phyloP scores from a whole-genome alignment of 2,329 filamentous ascomycete genomes.

The Curvularia eragrostidis region DNA sequence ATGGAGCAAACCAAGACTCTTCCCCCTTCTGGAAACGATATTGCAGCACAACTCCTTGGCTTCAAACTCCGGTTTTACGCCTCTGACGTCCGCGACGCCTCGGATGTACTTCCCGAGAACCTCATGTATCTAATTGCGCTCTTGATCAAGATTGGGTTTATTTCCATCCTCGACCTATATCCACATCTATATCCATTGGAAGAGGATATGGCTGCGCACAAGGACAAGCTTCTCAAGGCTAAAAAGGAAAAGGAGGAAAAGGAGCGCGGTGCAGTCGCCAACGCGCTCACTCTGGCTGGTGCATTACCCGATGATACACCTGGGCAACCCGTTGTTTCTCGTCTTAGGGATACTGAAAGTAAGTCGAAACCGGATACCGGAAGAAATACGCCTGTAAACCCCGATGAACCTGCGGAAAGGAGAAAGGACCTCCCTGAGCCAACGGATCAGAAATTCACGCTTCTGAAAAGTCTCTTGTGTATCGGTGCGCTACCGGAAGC shows the following conservation, averaged over 20 bases:
- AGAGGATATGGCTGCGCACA: constrained; percentile 78
- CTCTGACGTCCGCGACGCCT: constrained; percentile 74
- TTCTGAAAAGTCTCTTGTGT: constrained; percentile 84
- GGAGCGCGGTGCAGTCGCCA: constrained; percentile 71
- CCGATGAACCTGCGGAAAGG: constrained; percentile 50
- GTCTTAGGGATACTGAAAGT: constrained; percentile 64
- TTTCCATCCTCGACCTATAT: constrained; percentile 89
- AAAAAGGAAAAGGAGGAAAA: constrained; percentile 71
- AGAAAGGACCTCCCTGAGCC: constrained; percentile 71
- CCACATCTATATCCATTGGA: constrained; percentile 89
- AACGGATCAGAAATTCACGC: constrained; percentile 82
- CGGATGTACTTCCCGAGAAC: constrained; percentile 86
- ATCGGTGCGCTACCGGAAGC: constrained; percentile 94
- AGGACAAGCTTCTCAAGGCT: constrained; percentile 72
- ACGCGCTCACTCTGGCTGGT: constrained; percentile 86
- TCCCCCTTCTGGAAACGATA: constrained; percentile 84
- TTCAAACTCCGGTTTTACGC: constrained; percentile 98
- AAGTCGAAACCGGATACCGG: constrained; percentile 55
- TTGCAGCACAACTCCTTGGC: constrained; percentile 91
- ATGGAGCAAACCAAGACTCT: constrained; percentile 80
- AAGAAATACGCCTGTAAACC: constrained; percentile 50
- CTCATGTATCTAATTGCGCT: constrained; percentile 90
- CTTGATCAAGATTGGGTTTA: constrained; percentile 95
- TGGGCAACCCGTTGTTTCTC: constrained; percentile 49
- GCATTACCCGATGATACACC: constrained; percentile 82